A percentile compares a stretch with the other conserved stretches of the same genome.
phyloP scores from a whole-genome alignment of 2,329 filamentous ascomycete genomes.

The Harringtonia lauricola region DNA sequence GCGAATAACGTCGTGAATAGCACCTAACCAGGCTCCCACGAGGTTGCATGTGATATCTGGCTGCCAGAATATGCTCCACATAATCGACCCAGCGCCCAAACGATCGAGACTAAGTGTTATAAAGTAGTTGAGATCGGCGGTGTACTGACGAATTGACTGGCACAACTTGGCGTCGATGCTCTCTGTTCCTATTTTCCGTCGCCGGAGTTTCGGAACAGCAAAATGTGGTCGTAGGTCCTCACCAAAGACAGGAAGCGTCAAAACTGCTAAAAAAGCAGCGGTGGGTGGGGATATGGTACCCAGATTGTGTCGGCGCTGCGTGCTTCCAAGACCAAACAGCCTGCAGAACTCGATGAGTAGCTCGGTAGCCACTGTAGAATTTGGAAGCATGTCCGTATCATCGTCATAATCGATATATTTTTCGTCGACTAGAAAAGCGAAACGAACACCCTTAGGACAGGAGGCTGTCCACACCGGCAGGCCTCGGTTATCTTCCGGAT shows the following conservation, averaged over 20 bases:
- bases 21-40: slow-evolving; percentile 18
- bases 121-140: slow-evolving; percentile 14
- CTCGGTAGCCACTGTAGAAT: not conserved
- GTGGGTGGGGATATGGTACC: not conserved
- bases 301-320: too few species aligned
- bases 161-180: not conserved
- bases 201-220: not conserved
- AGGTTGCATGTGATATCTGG: slow-evolving; percentile 19
- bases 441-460: not conserved
- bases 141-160: slow-evolving; percentile 2
- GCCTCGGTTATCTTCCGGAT: not conserved
- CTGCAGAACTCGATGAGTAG: not conserved
- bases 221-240: too few species aligned
- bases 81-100: slow-evolving; percentile 14
- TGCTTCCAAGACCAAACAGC: not conserved
- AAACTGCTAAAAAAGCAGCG: not conserved
- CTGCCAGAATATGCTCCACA: slow-evolving; percentile 22
- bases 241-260: not conserved
- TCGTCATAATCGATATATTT: not conserved
- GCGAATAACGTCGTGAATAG: slow-evolving; percentile 13
- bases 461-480: not conserved
- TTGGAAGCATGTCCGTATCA: not conserved
- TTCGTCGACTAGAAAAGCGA: not conserved
- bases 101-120: slow-evolving; percentile 20
- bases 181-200: not conserved